Base-by-base conservation (phyloP, 2,329 filamentous ascomycete genomes). In the Pseudopyricularia javanii region DNA sequence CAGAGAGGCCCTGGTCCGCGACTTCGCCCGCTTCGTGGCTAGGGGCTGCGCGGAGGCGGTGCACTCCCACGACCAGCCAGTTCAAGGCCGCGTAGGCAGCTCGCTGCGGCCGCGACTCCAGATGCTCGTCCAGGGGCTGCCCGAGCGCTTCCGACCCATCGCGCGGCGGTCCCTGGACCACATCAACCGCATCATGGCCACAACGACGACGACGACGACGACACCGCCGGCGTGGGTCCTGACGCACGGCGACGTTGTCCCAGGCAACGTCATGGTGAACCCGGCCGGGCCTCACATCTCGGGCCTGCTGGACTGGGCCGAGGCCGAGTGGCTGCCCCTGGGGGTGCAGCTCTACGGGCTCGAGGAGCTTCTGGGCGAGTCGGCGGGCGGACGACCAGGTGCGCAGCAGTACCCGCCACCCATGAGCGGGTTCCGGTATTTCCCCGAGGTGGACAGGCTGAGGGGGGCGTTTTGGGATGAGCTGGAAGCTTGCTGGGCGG, bases 281-380 rank as follows among this genome's bases (percentile, higher is more conserved):
- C 17, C 50, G 37, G 2, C 37, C 11, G 17, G 30, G 7, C 28
- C 34, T 7, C 37, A 12, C 24, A 33, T 84, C 7, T 68, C 60
- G 0, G 82, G 80, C 1, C 54, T 85, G 1, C 69, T 85, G 0
- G 82, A 85, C 59, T 85, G 81, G 82, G 78, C 78, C 0, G 82
- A 85, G 60, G 79, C 75, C 0, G 80, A 84, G 60, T 73, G 68
- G 55, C 61, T 83, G 8, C 80, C 80, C 0, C 80, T 82, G 57
- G 82, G 81, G 0, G 68, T 76, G 3, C 75, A 74, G 26, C 62
- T 83, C 45, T 84, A 83, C 57, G 80, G 80, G 0, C 62, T 84
- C 0, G 80, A 85, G 59, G 73, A 80, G 61, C 60, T 84, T 1
- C 65, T 85, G 0, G 79, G 80, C 1, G 66, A 69, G 53, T 37